These are phyloP conservation scores for Cadophora sp. DNA, from an alignment of 2,329 filamentous ascomycete species.

Conservation along the genomic window DNA sequence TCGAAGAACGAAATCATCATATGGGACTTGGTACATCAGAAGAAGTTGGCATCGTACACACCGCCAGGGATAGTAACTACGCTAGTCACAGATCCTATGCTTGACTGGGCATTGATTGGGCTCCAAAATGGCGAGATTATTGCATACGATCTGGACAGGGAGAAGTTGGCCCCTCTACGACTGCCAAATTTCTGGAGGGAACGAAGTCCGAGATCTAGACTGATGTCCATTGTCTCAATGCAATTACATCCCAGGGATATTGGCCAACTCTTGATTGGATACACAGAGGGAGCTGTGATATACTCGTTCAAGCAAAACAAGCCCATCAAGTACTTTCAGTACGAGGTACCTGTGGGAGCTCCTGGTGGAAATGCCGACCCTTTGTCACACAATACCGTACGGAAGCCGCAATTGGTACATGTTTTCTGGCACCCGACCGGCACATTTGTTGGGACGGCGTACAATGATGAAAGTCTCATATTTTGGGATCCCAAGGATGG, in stretches of 20 bases:
- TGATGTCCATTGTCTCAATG: constrained; percentile 74
- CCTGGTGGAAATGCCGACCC: constrained; percentile 75
- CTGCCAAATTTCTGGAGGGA: constrained; percentile 89
- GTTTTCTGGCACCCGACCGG: constrained; percentile 93
- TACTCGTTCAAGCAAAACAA: constrained; percentile 96
- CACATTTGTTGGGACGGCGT: constrained; percentile 44
- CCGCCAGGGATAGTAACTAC: constrained; percentile 78
- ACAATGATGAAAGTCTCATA: constrained; percentile 80
- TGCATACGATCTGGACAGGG: constrained; percentile 91
- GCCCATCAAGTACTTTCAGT: constrained; percentile 80
- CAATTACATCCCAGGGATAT: constrained; percentile 91
- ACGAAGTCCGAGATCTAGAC: constrained; percentile 69
- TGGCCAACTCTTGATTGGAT: constrained; percentile 90
- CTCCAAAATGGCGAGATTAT: constrained; percentile 83
- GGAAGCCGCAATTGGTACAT: constrained; percentile 79
- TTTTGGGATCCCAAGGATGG: constrained; percentile 96
- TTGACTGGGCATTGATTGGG: constrained; percentile 93
- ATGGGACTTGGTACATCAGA: constrained; percentile 78
- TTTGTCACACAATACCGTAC: constrained; percentile 62
- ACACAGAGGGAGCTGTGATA: constrained; percentile 83
- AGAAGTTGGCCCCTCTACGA: constrained; percentile 76
- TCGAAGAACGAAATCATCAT: constrained; percentile 84
- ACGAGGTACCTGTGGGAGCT: constrained; percentile 80
- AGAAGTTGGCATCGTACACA: constrained; percentile 71
- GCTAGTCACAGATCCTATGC: constrained; percentile 82